Evolutionary conservation across 495 filamentous ascomycete species (phyloP), one percentile per base, ranked within the genome.

Genomic region (Cenococcum geophilum): DNA sequence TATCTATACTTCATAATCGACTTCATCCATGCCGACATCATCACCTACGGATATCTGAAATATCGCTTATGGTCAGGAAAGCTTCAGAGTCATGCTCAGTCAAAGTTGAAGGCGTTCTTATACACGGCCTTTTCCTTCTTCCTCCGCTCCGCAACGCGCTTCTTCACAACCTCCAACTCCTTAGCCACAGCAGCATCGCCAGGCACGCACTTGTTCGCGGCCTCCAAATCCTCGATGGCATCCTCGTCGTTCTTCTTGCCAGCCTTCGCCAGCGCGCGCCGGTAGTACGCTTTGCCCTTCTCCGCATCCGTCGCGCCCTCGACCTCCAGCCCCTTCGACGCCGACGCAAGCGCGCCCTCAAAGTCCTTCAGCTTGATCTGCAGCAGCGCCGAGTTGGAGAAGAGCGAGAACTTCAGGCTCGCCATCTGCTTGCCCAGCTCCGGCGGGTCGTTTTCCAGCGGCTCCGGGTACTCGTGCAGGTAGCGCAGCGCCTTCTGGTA

Each of bases 401-500:
- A 81, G 23, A 93, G 77, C 9, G 82, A 80, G 69, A 92, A 89
- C 53, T 87, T 85, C 40, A 99, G 79, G 23, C 83, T 76, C 65
- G 84, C 84, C 60, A 96, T 76, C 68, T 89, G 77, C 52, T 76
- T 70, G 50, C 80, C 82, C 36, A 88, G 78, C 48, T 90, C 88
- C 43, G 79, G 76, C 37, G 86, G 77, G 61, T 91, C 89, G 1
- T 79, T 76, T 18, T 91, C 85, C 18, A 70, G 74, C 21, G 85
- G 74, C 53, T 85, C 83, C 11, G 89, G 86, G 71, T 93, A 89
- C 76, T 97, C 91, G 72, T 91, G 89, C 61, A 97, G 75, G 70
- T 97, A 99, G 63, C 93, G 87, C 57, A 99, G 75, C n/a, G 83
- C 92, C 77, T 99, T 99, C 75, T 95, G 88, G 77, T 99, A 99